Base-by-base conservation (phyloP, 2,329 filamentous ascomycete genomes). In the Periconia macrospinosa region DNA sequence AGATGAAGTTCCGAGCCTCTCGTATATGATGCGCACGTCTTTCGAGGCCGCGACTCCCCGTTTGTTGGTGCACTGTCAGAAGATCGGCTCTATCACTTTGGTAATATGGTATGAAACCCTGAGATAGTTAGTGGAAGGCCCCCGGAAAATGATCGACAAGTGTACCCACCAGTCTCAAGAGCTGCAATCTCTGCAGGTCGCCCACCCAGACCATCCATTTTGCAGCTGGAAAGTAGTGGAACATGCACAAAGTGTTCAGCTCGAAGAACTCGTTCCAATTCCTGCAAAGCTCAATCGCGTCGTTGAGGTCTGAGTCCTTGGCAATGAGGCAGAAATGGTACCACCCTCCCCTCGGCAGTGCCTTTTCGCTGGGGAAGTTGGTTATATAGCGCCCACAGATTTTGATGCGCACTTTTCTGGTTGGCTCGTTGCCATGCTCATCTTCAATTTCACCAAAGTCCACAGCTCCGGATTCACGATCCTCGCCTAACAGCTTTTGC, bases 191-290 rank as follows among this genome's bases (percentile, higher is more conserved):
- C 3, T 70, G 49, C 6, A 64, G 52, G 59, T 77, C 73, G 7
- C 75, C 71, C 17, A 73, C 68, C 71, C 76, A 80, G 3, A 63
- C 67, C 1, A 70, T 65, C 78, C 78, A 81, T 54, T 78, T 77
- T 13, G 75, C 69, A 1, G 75, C 75, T 0, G 79, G 79, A 46
- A 82, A 81, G 56, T 77, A 81, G 43, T 77, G 69, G 66, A 77
- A 78, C 10, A 72, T 53, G 8, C 76, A 73, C 2, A 81, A 69
- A 41, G 76, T 75, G 51, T 76, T 79, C 18, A 82, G 63, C 57
- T 81, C 75, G 50, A 75, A 79, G 59, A 81, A 79, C 58, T 81
- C 79, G 41, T 79, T 75, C 79, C 78, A 81, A 60, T 78, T 78
- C 23, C 78, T 74, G 57, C 79, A 81, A 11, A 81, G 70, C n/a